Evolutionary conservation across 2,329 filamentous ascomycete genomes (phyloP).

Genomic region (Apiospora arundinis): DNA sequence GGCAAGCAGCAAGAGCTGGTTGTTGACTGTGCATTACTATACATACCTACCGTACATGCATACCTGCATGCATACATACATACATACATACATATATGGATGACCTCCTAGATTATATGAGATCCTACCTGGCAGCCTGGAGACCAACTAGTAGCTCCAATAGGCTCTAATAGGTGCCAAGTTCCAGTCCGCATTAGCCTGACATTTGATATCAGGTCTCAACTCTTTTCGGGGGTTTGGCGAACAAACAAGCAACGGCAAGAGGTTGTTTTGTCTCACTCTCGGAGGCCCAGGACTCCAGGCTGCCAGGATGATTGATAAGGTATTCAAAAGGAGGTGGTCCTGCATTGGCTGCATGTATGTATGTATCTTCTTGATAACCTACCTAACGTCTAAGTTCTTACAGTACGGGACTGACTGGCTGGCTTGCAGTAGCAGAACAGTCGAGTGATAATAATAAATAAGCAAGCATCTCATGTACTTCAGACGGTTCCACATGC

Average conservation of each 20-base stretch:
- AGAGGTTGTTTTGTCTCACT: neutral
- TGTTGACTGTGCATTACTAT: neutral
- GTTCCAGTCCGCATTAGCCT: slow-evolving; percentile 5
- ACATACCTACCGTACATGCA: neutral
- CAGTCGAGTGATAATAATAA: slow-evolving; percentile 9
- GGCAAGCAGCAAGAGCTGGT: neutral
- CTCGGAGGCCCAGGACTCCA: neutral
- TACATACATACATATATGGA: neutral
- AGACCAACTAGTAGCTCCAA: neutral
- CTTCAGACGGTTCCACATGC: slow-evolving; percentile 25
- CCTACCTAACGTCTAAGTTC: neutral
- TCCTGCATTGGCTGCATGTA: neutral
- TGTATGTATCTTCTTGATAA: neutral
- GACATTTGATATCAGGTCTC: slow-evolving; percentile 4
- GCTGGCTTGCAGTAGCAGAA: neutral
- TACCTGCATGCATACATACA: too few species aligned
- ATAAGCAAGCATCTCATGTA: slow-evolving; percentile 23
- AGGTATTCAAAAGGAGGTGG: neutral
- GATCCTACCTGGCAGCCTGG: neutral
- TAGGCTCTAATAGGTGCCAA: slow-evolving; percentile 12
- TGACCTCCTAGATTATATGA: neutral
- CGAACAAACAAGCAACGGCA: neutral
- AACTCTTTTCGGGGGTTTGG: slow-evolving; percentile 1
- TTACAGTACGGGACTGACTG: neutral
- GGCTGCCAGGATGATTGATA: neutral